Evolutionary conservation across 257 asterid genomes (phyloP), one percentile per base, ranked within the genome.

Genomic region (Echites panduratus): DNA sequence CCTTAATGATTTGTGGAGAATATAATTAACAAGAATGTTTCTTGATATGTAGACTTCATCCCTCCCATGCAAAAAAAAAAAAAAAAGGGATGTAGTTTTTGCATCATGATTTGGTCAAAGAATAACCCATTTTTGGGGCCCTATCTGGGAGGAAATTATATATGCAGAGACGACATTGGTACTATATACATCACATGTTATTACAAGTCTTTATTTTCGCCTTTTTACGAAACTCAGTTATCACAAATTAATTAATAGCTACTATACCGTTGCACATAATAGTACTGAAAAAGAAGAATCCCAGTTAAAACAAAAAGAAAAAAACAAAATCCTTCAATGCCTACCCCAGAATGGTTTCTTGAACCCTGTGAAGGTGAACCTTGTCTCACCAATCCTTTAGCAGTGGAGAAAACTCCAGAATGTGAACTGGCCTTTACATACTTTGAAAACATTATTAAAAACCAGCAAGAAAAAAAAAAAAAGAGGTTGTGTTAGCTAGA

Each of bases 281-380:
- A 32, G 41, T 62, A 38, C 26, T 5, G 19, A 1, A 1, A 7
- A 38, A 16, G 9, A 63, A 40, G 19, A 48, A 64, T 38, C 40
- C 75, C 27, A 71, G 13, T 19, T 19, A 58, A 48, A 63, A 48
- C 62, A 48, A 38, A 13, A 56, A 74, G 69, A 58, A 24, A 29
- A 20, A 35, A 16, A 49, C 19, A 53, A 48, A 48, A 50, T 41
- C 24, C 7, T 49, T 22, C n/a, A 41, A 67, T 48, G n/a, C 71
- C 50, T 74, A 79, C 82, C 82, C 61, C 73, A 63, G 76, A 65
- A 74, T 74, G 70, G 75, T 64, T 79, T 54, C 73, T 73, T 68
- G 63, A 70, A 43, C 70, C 53, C 62, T 69, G 75, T 69, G 65
- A 70, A 63, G 82, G 78, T 41, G 75, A 78, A 29, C 59, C 57